These are phyloP conservation scores for Botrytis fabae DNA, from an alignment of 2,329 filamentous ascomycete species.

Conservation along the genomic window DNA sequence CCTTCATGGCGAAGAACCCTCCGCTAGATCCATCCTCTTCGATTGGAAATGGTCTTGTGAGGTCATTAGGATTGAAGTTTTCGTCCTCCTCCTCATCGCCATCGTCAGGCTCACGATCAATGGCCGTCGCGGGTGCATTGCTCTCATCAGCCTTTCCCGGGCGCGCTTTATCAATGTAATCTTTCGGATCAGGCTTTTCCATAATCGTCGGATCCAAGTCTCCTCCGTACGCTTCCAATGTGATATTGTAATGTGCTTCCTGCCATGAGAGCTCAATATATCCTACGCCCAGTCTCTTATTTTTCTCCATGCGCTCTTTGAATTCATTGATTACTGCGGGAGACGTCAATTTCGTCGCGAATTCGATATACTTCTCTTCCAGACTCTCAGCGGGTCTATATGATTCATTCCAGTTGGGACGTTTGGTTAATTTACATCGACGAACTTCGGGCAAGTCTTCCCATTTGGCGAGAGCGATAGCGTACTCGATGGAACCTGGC, in stretches of 20 bases:
- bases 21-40: constrained; percentile 26
- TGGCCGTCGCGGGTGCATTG: not conserved
- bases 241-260: constrained; percentile 3
- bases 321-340: not conserved
- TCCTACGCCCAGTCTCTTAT: not conserved
- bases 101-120: not conserved
- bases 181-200: not conserved
- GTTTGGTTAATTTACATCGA: not conserved
- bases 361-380: not conserved
- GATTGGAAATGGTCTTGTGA: not conserved
- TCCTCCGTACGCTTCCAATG: not conserved
- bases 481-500: not conserved
- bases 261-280: constrained; percentile 18
- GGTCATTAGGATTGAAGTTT: not conserved
- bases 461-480: not conserved
- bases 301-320: not conserved
- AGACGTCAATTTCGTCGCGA: not conserved
- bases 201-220: not conserved
- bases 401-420: not conserved
- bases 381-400: not conserved
- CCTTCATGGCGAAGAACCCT: constrained; percentile 33
- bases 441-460: not conserved
- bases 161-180: not conserved
- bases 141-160: not conserved
- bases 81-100: constrained; percentile 3